Percentiles rank a stretch among this genome's conserved stretches.
phyloP scores from a whole-genome alignment of 176 grass and related monocot genomes.

The Oryza glaberrima region DNA sequence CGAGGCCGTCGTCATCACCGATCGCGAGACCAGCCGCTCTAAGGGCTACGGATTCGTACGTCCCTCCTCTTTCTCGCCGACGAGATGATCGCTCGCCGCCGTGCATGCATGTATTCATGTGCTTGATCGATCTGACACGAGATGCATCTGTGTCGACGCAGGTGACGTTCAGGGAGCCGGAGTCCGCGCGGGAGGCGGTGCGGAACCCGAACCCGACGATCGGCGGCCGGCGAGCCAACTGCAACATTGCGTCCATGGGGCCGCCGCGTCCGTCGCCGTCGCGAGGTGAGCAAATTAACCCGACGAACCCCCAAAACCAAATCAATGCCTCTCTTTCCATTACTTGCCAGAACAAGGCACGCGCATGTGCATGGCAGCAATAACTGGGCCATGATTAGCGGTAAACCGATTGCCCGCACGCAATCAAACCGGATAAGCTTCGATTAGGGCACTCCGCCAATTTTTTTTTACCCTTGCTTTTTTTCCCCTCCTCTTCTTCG shows the following conservation, averaged over 20 bases:
- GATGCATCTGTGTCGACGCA: not conserved
- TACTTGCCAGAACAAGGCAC: conserved; percentile 6
- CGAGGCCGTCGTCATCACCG: conserved; percentile 92
- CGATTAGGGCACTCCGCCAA: conserved; percentile 23
- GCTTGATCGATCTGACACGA: not conserved
- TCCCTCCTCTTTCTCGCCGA: not conserved
- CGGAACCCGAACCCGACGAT: conserved; percentile 86
- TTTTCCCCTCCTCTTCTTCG: not conserved
- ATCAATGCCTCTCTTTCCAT: conserved; percentile 39
- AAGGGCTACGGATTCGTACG: conserved; percentile 98
- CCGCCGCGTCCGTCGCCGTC: conserved; percentile 61
- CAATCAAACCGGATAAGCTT: conserved; percentile 45
- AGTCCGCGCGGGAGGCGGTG: conserved; percentile 74
- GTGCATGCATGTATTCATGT: not conserved
- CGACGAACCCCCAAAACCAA: conserved; percentile 42
- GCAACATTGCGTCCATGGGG: conserved; percentile 92
- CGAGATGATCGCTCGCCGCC: not conserved
- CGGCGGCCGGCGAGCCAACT: conserved; percentile 89
- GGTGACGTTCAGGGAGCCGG: conserved; percentile 88
- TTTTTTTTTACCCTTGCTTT: not conserved
- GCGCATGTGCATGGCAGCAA: conserved; percentile 58
- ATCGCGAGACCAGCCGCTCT: conserved; percentile 79
- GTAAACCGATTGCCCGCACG: not conserved
- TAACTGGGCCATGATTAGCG: conserved; percentile 42
- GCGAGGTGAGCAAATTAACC: conserved; percentile 49